Base-by-base conservation (phyloP, 2,329 filamentous ascomycete genomes). In the Bimuria novae-zelandiae region DNA sequence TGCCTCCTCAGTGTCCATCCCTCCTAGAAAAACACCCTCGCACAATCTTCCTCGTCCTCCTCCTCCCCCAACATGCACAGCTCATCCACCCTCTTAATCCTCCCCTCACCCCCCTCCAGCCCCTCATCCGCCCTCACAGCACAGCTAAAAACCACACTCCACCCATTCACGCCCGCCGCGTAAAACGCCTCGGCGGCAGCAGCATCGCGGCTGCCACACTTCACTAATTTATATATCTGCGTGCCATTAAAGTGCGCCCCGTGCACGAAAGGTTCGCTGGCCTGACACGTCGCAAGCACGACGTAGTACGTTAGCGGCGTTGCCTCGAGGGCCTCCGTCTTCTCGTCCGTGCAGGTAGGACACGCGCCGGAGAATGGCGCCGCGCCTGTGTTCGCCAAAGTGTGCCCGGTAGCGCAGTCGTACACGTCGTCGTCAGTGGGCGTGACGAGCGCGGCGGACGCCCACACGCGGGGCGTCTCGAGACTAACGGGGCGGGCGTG, bases 91-190 rank as follows among this genome's bases (percentile, higher is more conserved):
- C 58, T 61, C 36, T 59, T 62, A 1, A 62, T 52, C 10, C 48
- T 52, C 1, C 61, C 61, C 36, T 32, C 33, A 11, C 55, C 52
- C 6, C 66, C 62, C 10, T 60, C 59, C 22, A 63, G 57, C 4
- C 56, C 62, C 25, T 72, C 67, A 4, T 57, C 63, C 2, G 56
- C 49, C 42, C 61, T 59, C 52, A 66, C 61, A 2, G 70, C 63
- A 29, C 70, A 74, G 17, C 64, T 66, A 29, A 73, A 74, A 0
- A 57, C 62, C 1, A 73, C 35, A 30, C 60, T 70, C 64, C 65
- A 72, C 1, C 71, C 70, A 27, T 67, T 63, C 8, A 65, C 45
- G 1, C 69, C 68, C 5, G 64, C 50, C 1, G 62, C 57, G 44
- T 71, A 66, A 42, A 69, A 73, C 0, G 63, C 61, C 43, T 73